phyloP scores from a whole-genome alignment of 2,329 filamentous ascomycete species.

The Apiospora malaysiana region DNA sequence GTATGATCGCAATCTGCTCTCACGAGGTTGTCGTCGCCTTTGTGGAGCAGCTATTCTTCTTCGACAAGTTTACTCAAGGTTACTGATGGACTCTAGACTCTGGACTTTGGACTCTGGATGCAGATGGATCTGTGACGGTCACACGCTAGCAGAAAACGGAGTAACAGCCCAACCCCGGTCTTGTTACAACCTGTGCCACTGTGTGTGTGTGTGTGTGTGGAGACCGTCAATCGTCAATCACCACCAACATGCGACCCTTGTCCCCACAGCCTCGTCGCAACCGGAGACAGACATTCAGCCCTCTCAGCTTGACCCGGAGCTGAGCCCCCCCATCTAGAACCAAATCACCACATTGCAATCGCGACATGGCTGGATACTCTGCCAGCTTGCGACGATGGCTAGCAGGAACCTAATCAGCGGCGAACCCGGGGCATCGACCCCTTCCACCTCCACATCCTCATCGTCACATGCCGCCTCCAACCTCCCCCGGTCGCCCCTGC shows the following conservation, averaged over 20 bases:
- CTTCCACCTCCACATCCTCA: constrained; percentile 32
- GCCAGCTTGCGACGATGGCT: constrained; percentile 36
- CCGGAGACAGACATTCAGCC: neutral
- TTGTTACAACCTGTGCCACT: neutral
- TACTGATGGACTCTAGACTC: neutral
- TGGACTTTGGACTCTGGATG: neutral
- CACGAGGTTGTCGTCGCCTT: neutral
- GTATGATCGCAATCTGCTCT: neutral
- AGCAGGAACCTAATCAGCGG: constrained; percentile 38
- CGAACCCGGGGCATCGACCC: constrained; percentile 36
- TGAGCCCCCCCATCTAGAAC: neutral
- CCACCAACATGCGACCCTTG: constrained; percentile 9
- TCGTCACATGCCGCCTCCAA: constrained; percentile 19
- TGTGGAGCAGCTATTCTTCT: neutral
- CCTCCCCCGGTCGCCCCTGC: constrained; percentile 25
- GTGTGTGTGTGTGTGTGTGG: neutral
- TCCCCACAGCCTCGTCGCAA: constrained; percentile 12
- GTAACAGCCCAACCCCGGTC: neutral
- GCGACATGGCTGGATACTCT: constrained; percentile 38
- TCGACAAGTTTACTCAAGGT: constrained; percentile 14
- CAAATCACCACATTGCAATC: constrained; percentile 17
- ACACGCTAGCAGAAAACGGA: neutral
- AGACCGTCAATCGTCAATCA: neutral
- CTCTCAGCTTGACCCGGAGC: constrained; percentile 2
- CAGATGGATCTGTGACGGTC: constrained; percentile 6